Percentiles rank a stretch among this genome's conserved stretches.
phyloP scores from a whole-genome alignment of 2,329 filamentous ascomycete genomes.

The Epicoccum sorghinum region DNA sequence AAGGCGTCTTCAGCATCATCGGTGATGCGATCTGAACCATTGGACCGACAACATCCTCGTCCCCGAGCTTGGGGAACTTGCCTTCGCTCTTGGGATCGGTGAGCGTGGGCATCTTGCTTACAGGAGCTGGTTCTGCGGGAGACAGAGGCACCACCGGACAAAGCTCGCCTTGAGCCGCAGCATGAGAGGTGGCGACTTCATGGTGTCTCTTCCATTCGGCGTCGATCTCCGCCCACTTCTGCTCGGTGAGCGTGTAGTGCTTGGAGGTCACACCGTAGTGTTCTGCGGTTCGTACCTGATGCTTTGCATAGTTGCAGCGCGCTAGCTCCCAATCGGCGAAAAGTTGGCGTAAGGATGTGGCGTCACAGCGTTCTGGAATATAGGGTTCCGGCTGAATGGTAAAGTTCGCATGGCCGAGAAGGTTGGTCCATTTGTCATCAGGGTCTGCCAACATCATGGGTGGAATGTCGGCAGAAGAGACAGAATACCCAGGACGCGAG shows the following conservation, averaged over 20 bases:
- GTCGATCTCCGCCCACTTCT: conserved; percentile 87
- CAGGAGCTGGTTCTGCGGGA: conserved; percentile 58
- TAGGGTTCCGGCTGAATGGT: conserved; percentile 86
- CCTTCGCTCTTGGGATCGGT: conserved; percentile 70
- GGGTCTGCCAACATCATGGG: conserved; percentile 71
- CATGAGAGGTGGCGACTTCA: conserved; percentile 63
- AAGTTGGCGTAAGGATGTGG: conserved; percentile 67
- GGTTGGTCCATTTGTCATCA: conserved; percentile 81
- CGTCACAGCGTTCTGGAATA: conserved; percentile 65
- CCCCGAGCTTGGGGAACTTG: conserved; percentile 87
- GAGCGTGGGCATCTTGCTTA: conserved; percentile 71
- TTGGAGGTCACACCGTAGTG: conserved; percentile 91
- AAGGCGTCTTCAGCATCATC: conserved; percentile 47
- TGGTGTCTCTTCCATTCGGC: conserved; percentile 73
- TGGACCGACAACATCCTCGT: conserved; percentile 91
- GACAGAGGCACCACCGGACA: conserved; percentile 39
- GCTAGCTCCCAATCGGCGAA: conserved; percentile 83
- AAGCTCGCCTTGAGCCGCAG: conserved; percentile 42
- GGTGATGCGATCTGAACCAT: conserved; percentile 66
- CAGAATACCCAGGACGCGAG: conserved; percentile 50
- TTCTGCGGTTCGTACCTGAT: conserved; percentile 84
- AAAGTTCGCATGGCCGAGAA: conserved; percentile 91
- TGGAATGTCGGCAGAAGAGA: conserved; percentile 63
- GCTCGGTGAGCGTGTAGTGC: conserved; percentile 82
- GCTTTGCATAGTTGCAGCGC: conserved; percentile 84